phyloP scores from a whole-genome alignment of 164 flowering plant species.

The Stephania japonica region DNA sequence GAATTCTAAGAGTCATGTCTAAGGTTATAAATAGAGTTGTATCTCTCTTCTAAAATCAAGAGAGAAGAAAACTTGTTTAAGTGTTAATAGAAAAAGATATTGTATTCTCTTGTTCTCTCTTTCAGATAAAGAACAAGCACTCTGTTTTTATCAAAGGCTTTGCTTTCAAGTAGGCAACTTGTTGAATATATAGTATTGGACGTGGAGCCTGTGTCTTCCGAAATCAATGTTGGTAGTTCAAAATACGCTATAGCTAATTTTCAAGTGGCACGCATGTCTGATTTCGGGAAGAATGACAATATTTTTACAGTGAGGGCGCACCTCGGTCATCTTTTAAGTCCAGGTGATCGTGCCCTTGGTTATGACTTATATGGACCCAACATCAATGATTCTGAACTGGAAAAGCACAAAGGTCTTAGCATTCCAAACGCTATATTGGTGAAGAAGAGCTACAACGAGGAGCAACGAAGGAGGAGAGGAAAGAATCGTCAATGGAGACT shows the following conservation, averaged over 20 bases:
- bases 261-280: constrained; percentile 56
- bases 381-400: constrained; percentile 44
- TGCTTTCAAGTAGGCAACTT: constrained; percentile 55
- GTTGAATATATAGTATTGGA: constrained; percentile 56
- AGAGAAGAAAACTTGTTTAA: too few relatives aligned
- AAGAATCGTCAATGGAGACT: constrained; percentile 21
- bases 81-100: too few relatives aligned
- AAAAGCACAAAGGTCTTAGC: constrained; percentile 38
- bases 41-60: too few relatives aligned
- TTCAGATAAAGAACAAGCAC: too few relatives aligned
- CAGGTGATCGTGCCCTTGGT: constrained; percentile 62
- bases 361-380: constrained; percentile 57
- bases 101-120: too few relatives aligned
- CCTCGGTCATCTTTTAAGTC: constrained; percentile 49
- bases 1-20: too few relatives aligned
- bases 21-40: too few relatives aligned
- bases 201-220: constrained; percentile 30
- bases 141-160: too few relatives aligned
- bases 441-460: constrained; percentile 65
- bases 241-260: constrained; percentile 53
- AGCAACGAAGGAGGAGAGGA: constrained; percentile 34
- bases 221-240: constrained; percentile 38
- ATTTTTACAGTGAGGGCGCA: constrained; percentile 45
- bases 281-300: constrained; percentile 54
- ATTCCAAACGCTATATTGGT: constrained; percentile 48